Evolutionary conservation across 2,329 filamentous ascomycete species (phyloP).

Genomic region (Stagonosporopsis chrysanthemi): DNA sequence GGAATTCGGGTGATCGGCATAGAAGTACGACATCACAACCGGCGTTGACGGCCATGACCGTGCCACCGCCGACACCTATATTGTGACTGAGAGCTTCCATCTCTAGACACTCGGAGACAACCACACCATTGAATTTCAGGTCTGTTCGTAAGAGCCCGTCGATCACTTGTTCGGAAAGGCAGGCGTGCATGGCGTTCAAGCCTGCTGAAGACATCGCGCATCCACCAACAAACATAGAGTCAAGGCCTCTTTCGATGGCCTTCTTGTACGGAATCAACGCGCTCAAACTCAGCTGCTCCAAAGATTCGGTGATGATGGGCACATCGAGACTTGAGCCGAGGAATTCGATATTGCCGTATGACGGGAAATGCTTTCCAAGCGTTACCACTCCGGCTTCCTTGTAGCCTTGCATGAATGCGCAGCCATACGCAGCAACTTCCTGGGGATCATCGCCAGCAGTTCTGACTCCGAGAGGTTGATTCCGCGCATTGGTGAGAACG

Average conservation of each 20-base stretch:
- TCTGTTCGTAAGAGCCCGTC: conserved; percentile 88
- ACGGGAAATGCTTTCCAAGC: conserved; percentile 95
- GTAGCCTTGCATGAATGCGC: conserved; percentile 90
- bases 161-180: conserved; percentile 89
- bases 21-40: conserved; percentile 92
- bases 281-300: conserved; percentile 91
- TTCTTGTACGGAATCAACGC: conserved; percentile 91
- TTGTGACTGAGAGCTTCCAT: conserved; percentile 97
- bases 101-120: conserved; percentile 93
- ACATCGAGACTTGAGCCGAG: conserved; percentile 90
- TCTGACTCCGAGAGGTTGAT: conserved; percentile 88
- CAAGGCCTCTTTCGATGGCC: conserved; percentile 83
- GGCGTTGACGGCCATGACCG: conserved; percentile 96
- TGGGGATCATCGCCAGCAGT: conserved; percentile 93
- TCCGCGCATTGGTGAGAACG: conserved; percentile 89
- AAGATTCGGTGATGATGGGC: conserved; percentile 91
- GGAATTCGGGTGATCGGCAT: conserved; percentile 85
- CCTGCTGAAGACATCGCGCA: conserved; percentile 91
- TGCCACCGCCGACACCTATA: conserved; percentile 95
- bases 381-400: conserved; percentile 88
- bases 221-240: conserved; percentile 95
- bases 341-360: conserved; percentile 94
- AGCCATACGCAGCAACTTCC: conserved; percentile 90
- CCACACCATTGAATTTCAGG: conserved; percentile 87
- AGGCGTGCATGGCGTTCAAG: conserved; percentile 95